Conservation (phyloP, 768 basidiomycete species). For the Suillus sp. region DNA sequence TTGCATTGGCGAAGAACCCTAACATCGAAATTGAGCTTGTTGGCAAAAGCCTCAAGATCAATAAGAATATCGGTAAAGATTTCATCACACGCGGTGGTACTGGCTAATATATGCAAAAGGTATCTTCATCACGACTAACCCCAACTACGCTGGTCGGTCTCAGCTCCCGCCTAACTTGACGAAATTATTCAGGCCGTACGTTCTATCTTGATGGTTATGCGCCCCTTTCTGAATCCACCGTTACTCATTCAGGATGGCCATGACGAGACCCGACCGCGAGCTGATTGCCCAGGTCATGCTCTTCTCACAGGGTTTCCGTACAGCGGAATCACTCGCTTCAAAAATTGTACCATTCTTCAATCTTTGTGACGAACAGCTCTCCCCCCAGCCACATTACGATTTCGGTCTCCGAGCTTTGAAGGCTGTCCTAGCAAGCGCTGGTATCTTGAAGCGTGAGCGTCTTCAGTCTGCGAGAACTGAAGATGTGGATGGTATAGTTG, state of each 20-base stretch:
- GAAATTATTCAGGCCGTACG: slow-evolving; percentile 91
- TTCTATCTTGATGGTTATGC: slow-evolving; percentile 19
- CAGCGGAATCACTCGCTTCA: slow-evolving; percentile 94
- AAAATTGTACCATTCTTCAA: slow-evolving; percentile 99
- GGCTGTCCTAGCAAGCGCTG: slow-evolving; percentile 93
- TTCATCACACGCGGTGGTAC: neutral
- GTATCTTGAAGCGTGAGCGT: slow-evolving; percentile 94
- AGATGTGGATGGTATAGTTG: slow-evolving; percentile 45
- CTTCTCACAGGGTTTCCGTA: slow-evolving; percentile 98
- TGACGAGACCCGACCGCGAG: slow-evolving; percentile 98
- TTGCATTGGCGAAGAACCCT: slow-evolving; percentile 78
- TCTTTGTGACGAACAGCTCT: slow-evolving; percentile 95
- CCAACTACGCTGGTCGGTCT: slow-evolving; percentile 97
- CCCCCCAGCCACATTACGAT: slow-evolving; percentile 97
- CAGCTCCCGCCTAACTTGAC: slow-evolving; percentile 85
- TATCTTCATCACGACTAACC: slow-evolving; percentile 99
- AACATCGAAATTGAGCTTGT: slow-evolving; percentile 93
- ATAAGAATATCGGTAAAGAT: slow-evolving; percentile 81
- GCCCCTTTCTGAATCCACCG: slow-evolving; percentile 16
- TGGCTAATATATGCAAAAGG: slow-evolving; percentile 45
- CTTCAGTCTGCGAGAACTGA: slow-evolving; percentile 51
- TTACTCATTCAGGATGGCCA: slow-evolving; percentile 76
- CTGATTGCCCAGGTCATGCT: slow-evolving; percentile 99
- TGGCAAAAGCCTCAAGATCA: slow-evolving; percentile 91
- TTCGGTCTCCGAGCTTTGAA: slow-evolving; percentile 98